Evolutionary conservation across 2,329 filamentous ascomycete genomes (phyloP).

Genomic region (Oidium heveae): DNA sequence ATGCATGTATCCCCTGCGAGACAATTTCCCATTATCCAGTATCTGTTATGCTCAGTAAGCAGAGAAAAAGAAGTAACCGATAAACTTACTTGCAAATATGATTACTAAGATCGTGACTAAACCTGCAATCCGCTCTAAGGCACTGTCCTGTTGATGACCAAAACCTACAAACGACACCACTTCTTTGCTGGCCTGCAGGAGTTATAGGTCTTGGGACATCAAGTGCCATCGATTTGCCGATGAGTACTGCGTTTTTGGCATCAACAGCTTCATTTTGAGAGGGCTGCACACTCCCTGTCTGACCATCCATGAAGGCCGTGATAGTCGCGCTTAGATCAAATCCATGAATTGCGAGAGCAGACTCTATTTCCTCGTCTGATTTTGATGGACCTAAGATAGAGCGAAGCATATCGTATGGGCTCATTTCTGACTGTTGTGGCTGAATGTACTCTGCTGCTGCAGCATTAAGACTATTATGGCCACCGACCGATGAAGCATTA

Average conservation of each 20-base stretch:
- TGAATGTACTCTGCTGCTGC: slow-evolving; percentile 58
- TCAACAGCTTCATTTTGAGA: slow-evolving; percentile 24
- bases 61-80: slow-evolving; percentile 1
- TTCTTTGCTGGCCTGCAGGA: slow-evolving; percentile 52
- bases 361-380: slow-evolving; percentile 82
- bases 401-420: slow-evolving; percentile 88
- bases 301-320: slow-evolving; percentile 60
- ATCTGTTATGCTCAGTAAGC: slow-evolving; percentile 24
- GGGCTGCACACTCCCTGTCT: slow-evolving; percentile 24
- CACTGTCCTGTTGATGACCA: slow-evolving; percentile 91
- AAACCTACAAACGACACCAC: slow-evolving; percentile 87
- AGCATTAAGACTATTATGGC: slow-evolving; percentile 47
- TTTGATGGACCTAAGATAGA: slow-evolving; percentile 77
- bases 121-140: slow-evolving; percentile 81
- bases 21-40: slow-evolving; percentile 91
- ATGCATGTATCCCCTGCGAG: slow-evolving; percentile 83
- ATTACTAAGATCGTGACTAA: slow-evolving; percentile 86
- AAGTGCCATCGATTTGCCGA: slow-evolving; percentile 73
- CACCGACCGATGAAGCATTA: slow-evolving; percentile 48
- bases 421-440: slow-evolving; percentile 61
- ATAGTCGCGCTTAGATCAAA: slow-evolving; percentile 90
- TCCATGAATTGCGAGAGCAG: slow-evolving; percentile 65
- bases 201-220: slow-evolving; percentile 48
- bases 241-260: slow-evolving; percentile 40
- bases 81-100: slow-evolving; percentile 81